Percentiles rank a stretch among this genome's conserved stretches.
These are phyloP conservation scores for Oenanthe javanica DNA, from an alignment of 140 eudicot genomes.

Conservation along the genomic window DNA sequence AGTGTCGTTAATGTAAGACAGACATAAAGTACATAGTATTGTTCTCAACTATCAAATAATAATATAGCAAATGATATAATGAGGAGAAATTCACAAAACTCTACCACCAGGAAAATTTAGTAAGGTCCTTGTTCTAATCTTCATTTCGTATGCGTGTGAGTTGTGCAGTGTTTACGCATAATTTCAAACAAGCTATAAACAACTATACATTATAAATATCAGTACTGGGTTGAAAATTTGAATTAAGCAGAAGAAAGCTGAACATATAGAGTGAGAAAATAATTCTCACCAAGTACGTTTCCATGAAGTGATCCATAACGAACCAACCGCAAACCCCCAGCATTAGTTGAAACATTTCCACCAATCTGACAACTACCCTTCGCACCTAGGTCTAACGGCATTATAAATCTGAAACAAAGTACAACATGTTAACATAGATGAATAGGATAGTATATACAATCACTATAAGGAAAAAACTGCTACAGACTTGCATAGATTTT, in stretches of 20 bases:
- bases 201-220: neutral
- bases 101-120: neutral
- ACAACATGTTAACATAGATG: neutral
- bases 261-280: neutral
- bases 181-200: neutral
- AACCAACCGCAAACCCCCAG: constrained; percentile 92
- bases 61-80: neutral
- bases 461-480: neutral
- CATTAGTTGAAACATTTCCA: constrained; percentile 96
- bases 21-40: neutral
- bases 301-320: constrained; percentile 99
- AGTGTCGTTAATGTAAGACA: neutral
- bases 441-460: neutral
- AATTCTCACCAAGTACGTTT: constrained; percentile 69
- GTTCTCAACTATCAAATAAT: neutral
- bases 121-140: neutral
- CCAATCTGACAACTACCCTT: constrained; percentile 99
- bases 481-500: neutral
- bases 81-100: neutral
- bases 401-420: constrained; percentile 53
- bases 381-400: constrained; percentile 98
- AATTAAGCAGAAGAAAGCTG: neutral
- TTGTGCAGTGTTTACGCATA: neutral
- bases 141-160: neutral
- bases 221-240: neutral